phyloP scores from a whole-genome alignment of 164 flowering plant genomes.

The Aristolochia contorta region DNA sequence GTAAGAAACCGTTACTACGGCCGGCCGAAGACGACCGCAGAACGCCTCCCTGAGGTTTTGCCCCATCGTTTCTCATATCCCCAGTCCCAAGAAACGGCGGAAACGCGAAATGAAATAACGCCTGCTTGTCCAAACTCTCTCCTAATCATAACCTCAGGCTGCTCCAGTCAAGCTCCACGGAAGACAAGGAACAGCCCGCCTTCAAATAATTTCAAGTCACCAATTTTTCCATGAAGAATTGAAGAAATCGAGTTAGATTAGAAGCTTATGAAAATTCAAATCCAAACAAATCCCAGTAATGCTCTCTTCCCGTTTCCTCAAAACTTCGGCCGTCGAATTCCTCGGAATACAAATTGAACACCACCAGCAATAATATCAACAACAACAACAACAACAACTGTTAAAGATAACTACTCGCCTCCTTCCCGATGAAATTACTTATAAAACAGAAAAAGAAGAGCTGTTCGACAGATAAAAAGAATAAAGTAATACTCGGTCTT shows the following conservation, averaged over 20 bases:
- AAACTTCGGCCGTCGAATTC: too few species aligned
- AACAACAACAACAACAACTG: too few species aligned
- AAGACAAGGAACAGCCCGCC: slow-evolving; percentile 18
- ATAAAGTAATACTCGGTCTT: too few species aligned
- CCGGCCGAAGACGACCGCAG: slow-evolving; percentile 17
- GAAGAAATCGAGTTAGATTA: too few species aligned
- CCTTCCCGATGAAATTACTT: too few species aligned
- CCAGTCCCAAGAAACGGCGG: slow-evolving; percentile 11
- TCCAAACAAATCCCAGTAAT: not conserved
- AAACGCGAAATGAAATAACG: not conserved
- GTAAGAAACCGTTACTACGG: slow-evolving; percentile 36
- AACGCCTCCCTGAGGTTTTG: slow-evolving; percentile 26
- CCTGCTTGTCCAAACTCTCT: slow-evolving; percentile 13
- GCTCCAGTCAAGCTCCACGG: slow-evolving; percentile 12
- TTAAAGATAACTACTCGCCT: too few species aligned
- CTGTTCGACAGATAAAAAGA: too few species aligned
- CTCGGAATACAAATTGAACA: too few species aligned
- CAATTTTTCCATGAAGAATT: slow-evolving; percentile 4
- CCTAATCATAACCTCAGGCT: slow-evolving; percentile 35
- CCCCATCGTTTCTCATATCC: slow-evolving; percentile 71
- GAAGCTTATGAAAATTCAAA: too few species aligned
- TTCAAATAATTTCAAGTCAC: slow-evolving; percentile 5
- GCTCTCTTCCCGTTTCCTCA: not conserved
- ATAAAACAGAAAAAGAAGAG: too few species aligned
- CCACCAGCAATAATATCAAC: too few species aligned